Base-by-base conservation (phyloP, 176 grass and related monocot genomes). In the Chrysopogon serrulatus region DNA sequence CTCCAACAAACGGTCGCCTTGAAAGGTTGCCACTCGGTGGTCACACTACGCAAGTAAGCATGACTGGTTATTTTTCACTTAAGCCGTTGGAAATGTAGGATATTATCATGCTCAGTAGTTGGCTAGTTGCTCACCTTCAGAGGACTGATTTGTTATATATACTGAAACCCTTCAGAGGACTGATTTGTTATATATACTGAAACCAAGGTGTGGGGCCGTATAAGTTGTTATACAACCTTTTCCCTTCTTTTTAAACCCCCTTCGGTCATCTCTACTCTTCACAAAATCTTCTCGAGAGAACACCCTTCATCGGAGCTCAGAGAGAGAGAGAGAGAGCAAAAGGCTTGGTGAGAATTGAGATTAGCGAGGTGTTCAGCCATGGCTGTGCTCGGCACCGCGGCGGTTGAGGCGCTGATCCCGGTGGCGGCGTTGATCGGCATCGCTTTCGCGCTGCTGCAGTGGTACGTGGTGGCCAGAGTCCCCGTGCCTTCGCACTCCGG, bases 381-480 rank as follows among this genome's bases (percentile, higher is more conserved):
- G 86, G 85, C 83, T n/a, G n/a, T 78, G 31, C 83, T 91, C 36
- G 77, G 80, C 74, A 88, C 56, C 35, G 59, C 77, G 0, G 87
- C 70, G 48, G 79, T 82, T 0, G 54, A 87, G 71, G 84, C n/a
- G 42, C 26, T 91, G 37, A 91, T 94, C 82, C 89, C 89, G 1
- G 8, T 85, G 12, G 89, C 92, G 1, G 65, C 92, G 23, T 30
- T 91, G 59, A 32, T 91, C 2, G 92, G 92, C 79, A 90, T 94
- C 79, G 73, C 53, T 13, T 94, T 89, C 64, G 92, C 89, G 4
- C 19, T 83, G 66, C 71, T 88, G 56, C 92, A 94, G 82, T 94
- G 89, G 92, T 91, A 87, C 39, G 35, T 89, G 18, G 92, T 94
- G 11, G 65, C 92, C 32, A 82, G 34, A 76, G 76, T 94, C n/a